Evolutionary conservation across 805 yeast genomes (phyloP), one percentile per base, ranked within the genome.

Genomic region (Wickerhamomyces ciferrii): DNA sequence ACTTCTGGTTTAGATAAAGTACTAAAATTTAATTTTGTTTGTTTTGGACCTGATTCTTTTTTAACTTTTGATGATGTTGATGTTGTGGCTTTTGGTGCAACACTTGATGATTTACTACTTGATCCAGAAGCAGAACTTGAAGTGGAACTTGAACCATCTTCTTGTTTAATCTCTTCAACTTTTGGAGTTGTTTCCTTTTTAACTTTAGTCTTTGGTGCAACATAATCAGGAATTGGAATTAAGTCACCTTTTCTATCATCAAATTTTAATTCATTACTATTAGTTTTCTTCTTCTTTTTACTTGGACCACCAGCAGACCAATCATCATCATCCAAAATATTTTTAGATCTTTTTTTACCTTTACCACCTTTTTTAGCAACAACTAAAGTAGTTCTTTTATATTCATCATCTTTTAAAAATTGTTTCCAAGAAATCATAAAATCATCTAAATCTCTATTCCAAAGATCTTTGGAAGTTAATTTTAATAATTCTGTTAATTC

Each of bases 371-470:
- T 69, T 41, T 71, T 75, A 48, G 68, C 69, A 4, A 76, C 68
- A n/a, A 72, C 63, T 46, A 78, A 61, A 32, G 75, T 71, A 32
- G 73, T 70, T 51, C 89, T 77, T 48, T 75, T 76, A 47, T 75
- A 76, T 46, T 74, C 76, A 62, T 91, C 97, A 11, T 73, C 78
- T 27, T 70, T 72, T 59, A 88, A 66, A 63, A 87, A 90, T 47
- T 74, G 68, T 2, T 81, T 75, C 83, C 92, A 94, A 11, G 75
- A 75, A 9, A 54, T 70, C 48, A 78, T 59, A 63, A 94, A 92
- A 0, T 68, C 83, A 47, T 89, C 96, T 53, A 94, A 72, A 62
- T 94, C 99, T 40, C 65, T 74, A 48, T 70, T 76, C 99, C 99
- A 94, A 46, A 94, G 69, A 62, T 91, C 97, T 62, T 87, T 88